These are phyloP conservation scores for Mortierella antarctica DNA, from an alignment of 192 early-diverging fungal genomes.

Conservation along the genomic window DNA sequence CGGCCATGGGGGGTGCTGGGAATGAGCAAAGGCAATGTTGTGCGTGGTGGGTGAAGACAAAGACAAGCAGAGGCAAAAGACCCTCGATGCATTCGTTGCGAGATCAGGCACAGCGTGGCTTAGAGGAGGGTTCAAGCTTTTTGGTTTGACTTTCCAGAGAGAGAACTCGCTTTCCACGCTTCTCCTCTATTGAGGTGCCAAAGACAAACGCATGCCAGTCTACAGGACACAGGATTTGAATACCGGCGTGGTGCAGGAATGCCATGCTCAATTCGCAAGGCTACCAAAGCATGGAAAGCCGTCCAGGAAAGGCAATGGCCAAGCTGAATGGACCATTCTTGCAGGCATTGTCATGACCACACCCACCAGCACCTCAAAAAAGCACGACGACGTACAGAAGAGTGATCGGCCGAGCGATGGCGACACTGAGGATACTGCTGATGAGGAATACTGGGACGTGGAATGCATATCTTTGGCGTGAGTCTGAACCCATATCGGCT, in stretches of 20 bases:
- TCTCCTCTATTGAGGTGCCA: too few relatives aligned
- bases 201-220: constrained; percentile 6
- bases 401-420: too few relatives aligned
- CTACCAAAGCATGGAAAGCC: constrained; percentile 88
- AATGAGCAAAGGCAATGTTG: neutral
- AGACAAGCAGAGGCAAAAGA: neutral
- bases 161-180: too few relatives aligned
- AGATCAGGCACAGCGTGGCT: too few relatives aligned
- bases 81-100: too few relatives aligned
- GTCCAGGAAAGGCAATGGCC: constrained; percentile 51
- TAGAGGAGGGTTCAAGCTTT: too few relatives aligned
- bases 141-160: too few relatives aligned
- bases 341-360: constrained; percentile 73
- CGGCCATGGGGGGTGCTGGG: constrained; percentile 1
- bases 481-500: neutral
- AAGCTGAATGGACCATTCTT: constrained; percentile 88
- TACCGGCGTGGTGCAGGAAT: constrained; percentile 30
- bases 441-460: constrained; percentile 26
- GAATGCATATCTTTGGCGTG: constrained; percentile 63
- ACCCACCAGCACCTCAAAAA: neutral
- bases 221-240: constrained; percentile 7
- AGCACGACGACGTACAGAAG: neutral
- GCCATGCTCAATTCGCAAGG: constrained; percentile 55
- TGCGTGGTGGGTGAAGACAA: neutral
- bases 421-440: neutral